These are phyloP conservation scores for Gliomastix tumulicola DNA, from an alignment of 2,329 filamentous ascomycete species.

Conservation along the genomic window DNA sequence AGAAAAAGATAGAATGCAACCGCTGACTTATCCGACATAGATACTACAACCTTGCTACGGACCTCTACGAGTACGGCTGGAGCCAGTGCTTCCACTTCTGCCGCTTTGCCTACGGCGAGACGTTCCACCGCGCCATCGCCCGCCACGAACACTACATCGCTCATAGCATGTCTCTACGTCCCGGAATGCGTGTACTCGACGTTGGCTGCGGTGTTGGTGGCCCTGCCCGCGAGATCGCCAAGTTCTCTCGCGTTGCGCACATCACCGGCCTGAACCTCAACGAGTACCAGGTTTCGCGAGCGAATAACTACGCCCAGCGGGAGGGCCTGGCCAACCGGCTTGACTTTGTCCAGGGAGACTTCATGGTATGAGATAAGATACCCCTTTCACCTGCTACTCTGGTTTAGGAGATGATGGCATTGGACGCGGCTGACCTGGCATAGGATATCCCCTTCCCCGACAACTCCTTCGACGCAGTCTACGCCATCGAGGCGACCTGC, in stretches of 20 bases:
- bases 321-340: conserved; percentile 72
- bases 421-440: no score
- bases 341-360: conserved; percentile 83
- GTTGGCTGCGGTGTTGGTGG: conserved; percentile 93
- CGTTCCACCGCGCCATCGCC: conserved; percentile 81
- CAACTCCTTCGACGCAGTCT: conserved; percentile 84
- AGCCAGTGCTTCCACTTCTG: conserved; percentile 92
- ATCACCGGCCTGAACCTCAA: conserved; percentile 93
- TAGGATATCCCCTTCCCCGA: conserved; percentile 88
- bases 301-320: conserved; percentile 70
- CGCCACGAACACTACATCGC: conserved; percentile 95
- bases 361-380: conserved; percentile 59
- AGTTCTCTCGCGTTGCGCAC: conserved; percentile 81
- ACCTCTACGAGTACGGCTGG: conserved; percentile 93
- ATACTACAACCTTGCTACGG: conserved; percentile 89
- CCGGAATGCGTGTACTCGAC: conserved; percentile 82
- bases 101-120: conserved; percentile 77
- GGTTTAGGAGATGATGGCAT: no score
- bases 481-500: conserved; percentile 90
- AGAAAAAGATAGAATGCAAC: no score
- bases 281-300: conserved; percentile 91
- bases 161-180: conserved; percentile 71
- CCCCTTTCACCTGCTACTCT: no score
- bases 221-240: conserved; percentile 88
- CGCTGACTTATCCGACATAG: no score